Percentiles rank a stretch among this genome's conserved stretches.
These are phyloP conservation scores for Talaromyces albobiverticillius DNA, from an alignment of 2,329 filamentous ascomycete species.

Conservation along the genomic window DNA sequence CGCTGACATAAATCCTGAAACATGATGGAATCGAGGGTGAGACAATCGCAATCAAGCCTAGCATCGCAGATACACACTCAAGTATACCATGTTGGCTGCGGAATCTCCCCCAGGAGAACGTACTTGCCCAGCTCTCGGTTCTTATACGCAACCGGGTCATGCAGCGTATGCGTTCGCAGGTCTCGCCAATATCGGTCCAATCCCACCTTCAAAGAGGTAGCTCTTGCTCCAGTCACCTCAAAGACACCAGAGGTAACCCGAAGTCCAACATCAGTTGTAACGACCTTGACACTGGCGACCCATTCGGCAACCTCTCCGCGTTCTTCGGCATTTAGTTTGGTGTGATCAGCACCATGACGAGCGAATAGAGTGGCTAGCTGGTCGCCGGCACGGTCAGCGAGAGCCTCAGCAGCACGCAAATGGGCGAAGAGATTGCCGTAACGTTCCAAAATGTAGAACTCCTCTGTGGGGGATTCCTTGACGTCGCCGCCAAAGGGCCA, in stretches of 20 bases:
- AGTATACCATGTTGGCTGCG: conserved; percentile 62
- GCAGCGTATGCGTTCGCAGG: conserved; percentile 62
- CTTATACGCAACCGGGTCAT: conserved; percentile 68
- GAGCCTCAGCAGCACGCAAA: conserved; percentile 57
- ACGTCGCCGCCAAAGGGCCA: conserved; percentile 65
- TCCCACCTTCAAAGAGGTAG: conserved; percentile 57
- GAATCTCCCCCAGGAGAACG: conserved; percentile 55
- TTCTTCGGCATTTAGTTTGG: conserved; percentile 47
- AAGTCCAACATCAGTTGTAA: conserved; percentile 59
- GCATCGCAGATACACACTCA: conserved; percentile 26
- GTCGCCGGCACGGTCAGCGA: conserved; percentile 56
- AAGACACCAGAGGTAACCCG: conserved; percentile 61
- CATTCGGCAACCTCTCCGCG: conserved; percentile 62
- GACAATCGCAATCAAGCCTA: no score
- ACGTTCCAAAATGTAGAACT: conserved; percentile 63
- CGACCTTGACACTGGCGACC: conserved; percentile 62
- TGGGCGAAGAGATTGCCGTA: conserved; percentile 65
- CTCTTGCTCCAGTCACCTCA: conserved; percentile 60
- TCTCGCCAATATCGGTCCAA: conserved; percentile 67
- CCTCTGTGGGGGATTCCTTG: conserved; percentile 58
- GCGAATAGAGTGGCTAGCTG: conserved; percentile 50
- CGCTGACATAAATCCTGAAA: no score
- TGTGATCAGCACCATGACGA: conserved; percentile 40
- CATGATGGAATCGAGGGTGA: no score
- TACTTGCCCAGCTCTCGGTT: conserved; percentile 61